Base-by-base conservation (phyloP, 2,329 filamentous ascomycete species). In the Calonectria pseudoturangicola region DNA sequence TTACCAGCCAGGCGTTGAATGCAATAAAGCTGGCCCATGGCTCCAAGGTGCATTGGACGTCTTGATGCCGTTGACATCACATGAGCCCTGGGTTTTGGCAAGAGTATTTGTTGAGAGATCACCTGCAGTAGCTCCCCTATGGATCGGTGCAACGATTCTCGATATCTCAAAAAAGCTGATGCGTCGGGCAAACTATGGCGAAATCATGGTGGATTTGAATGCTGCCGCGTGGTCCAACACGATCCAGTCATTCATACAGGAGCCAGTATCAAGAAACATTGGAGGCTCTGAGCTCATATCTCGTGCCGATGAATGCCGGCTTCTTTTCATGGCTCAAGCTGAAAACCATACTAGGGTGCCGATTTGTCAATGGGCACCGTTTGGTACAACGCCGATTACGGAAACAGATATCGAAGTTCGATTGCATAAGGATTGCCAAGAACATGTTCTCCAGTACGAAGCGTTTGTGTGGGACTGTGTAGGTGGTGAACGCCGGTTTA, bases 341-440 rank as follows among this genome's bases (percentile, higher is more conserved):
- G 45, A 48, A 13, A 25, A 48, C 45, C 45, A 48, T 15, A n/a
- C 45, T 8, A 4, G 9, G 4, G 45, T 25, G 10, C 45, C 45
- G n/a, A 48, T 48, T 48, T 48, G n/a, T 48, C 45, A 48, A 25
- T 48, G 45, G 45, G 45, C 45, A 10, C 45, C 45, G 9, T 48
- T 48, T 8, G 45, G 45, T 25, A 48, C 18, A 21, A 48, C 45
- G 10, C 45, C 45, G 12, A 48, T 48, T 25, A 48, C 45, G 5
- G 45, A 48, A 48, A 48, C 45, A 3, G 45, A 48, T 48, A 48
- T 48, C 9, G 45, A 48, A 15, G 45, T 48, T 48, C 45, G 45
- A n/a, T 25, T 48, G 21, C 45, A 48, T 25, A 25, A 25, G 25
- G 21, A 48, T 8, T 48, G 45, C 9, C 18, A n/a, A 48, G 16